These are phyloP conservation scores for Cytospora paraplurivora DNA, from an alignment of 2,329 filamentous ascomycete genomes.

Conservation along the genomic window DNA sequence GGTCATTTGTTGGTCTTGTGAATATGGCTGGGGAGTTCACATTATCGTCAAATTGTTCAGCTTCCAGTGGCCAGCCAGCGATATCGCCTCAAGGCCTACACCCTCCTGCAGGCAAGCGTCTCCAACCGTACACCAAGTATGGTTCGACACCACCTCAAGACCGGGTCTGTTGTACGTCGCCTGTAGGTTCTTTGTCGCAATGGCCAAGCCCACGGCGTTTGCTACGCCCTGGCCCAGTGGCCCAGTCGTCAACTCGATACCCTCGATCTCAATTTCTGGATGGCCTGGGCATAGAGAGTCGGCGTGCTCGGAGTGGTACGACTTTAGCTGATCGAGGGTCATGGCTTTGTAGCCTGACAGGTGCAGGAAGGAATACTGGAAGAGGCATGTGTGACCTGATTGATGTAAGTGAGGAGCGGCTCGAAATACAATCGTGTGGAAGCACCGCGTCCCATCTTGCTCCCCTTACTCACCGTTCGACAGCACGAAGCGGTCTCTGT, in stretches of 20 bases:
- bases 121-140: constrained; percentile 57
- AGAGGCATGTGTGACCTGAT: constrained; percentile 50
- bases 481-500: constrained; percentile 61
- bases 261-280: constrained; percentile 57
- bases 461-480: constrained; percentile 49
- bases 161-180: constrained; percentile 53
- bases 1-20: background rate
- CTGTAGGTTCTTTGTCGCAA: constrained; percentile 55
- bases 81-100: constrained; percentile 56
- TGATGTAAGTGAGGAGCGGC: background rate
- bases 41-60: constrained; percentile 56
- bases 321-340: constrained; percentile 56
- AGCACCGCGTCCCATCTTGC: background rate
- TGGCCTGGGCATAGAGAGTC: constrained; percentile 54
- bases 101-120: constrained; percentile 60
- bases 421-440: background rate
- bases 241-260: constrained; percentile 59
- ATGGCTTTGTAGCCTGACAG: constrained; percentile 52
- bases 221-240: constrained; percentile 59
- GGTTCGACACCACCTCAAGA: constrained; percentile 50
- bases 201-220: constrained; percentile 58
- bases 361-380: constrained; percentile 53
- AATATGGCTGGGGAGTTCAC: background rate
- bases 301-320: constrained; percentile 46
- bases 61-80: constrained; percentile 52